phyloP scores from a whole-genome alignment of 1,284 basidiomycete species.

The Mycena citricolor region DNA sequence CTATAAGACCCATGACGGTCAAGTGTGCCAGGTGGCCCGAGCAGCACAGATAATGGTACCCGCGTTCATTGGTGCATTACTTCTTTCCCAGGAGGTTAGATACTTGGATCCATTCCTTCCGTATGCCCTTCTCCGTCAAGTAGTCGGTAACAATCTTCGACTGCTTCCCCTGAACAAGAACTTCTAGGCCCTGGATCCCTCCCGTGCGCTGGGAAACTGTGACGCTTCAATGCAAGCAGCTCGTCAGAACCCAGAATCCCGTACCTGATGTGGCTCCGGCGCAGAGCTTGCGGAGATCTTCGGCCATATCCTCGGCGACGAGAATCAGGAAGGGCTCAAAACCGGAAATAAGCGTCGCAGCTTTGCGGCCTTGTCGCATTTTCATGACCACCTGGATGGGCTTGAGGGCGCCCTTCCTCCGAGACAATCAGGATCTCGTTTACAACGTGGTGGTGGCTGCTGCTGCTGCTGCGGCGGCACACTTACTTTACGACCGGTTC shows the following conservation, averaged over 20 bases:
- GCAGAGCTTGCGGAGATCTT: conserved; percentile 74
- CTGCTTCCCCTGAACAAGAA: conserved; percentile 84
- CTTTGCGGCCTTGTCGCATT: conserved; percentile 73
- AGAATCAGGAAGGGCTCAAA: conserved; percentile 74
- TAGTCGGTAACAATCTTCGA: conserved; percentile 64
- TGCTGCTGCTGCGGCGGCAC: background rate
- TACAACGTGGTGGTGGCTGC: background rate
- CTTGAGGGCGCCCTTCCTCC: conserved; percentile 74
- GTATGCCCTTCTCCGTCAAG: conserved; percentile 67
- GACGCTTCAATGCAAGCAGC: background rate
- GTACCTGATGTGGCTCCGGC: conserved; percentile 76
- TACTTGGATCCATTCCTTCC: conserved; percentile 76
- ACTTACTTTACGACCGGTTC: conserved; percentile 57
- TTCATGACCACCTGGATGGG: conserved; percentile 71
- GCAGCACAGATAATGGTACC: no score
- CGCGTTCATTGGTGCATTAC: no score
- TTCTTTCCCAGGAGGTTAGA: no score
- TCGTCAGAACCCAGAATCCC: conserved; percentile 11
- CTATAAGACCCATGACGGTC: no score
- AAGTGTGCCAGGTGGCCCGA: no score
- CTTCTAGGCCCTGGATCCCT: conserved; percentile 56
- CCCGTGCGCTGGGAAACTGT: conserved; percentile 59
- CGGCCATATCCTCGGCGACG: conserved; percentile 70
- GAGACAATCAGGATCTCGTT: background rate
- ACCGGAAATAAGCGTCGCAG: conserved; percentile 73